Percentiles rank a stretch among this genome's conserved stretches.
Conservation (phyloP, 176 grass and related monocot genomes). For the Avena eriantha region DNA sequence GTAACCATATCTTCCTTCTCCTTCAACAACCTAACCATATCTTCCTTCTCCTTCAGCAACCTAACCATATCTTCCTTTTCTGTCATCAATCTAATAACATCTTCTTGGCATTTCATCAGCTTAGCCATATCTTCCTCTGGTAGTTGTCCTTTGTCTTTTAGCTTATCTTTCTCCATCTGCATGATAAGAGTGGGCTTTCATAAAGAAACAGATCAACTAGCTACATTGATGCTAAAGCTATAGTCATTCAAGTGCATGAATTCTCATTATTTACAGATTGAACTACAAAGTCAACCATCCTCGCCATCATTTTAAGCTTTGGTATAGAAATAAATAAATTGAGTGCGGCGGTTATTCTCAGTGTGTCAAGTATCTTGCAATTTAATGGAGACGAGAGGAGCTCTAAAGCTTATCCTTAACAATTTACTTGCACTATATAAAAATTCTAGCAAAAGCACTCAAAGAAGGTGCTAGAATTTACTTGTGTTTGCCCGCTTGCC, state of each 20-base stretch:
- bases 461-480: conserved; percentile 50
- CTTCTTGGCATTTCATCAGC: conserved; percentile 51
- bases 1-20: conserved; percentile 85
- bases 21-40: conserved; percentile 71
- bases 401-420: not conserved
- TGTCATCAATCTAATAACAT: conserved; percentile 55
- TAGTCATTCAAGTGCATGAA: conserved; percentile 13
- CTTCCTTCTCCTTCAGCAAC: conserved; percentile 56
- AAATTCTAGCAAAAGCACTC: conserved; percentile 8
- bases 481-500: conserved; percentile 50
- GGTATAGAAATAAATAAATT: not conserved
- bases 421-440: conserved; percentile 16
- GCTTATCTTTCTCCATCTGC: conserved; percentile 52
- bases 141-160: conserved; percentile 34
- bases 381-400: not conserved
- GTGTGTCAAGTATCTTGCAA: not conserved
- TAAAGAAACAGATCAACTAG: not conserved
- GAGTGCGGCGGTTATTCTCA: not conserved
- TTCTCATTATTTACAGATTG: conserved; percentile 13
- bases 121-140: conserved; percentile 42
- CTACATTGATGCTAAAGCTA: not conserved
- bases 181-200: conserved; percentile 36
- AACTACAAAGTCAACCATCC: conserved; percentile 9
- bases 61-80: conserved; percentile 56
- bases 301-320: conserved; percentile 30